Percentiles rank a stretch among this genome's conserved stretches.
Conservation (phyloP, 768 basidiomycete species). For the Serendipita sp. region DNA sequence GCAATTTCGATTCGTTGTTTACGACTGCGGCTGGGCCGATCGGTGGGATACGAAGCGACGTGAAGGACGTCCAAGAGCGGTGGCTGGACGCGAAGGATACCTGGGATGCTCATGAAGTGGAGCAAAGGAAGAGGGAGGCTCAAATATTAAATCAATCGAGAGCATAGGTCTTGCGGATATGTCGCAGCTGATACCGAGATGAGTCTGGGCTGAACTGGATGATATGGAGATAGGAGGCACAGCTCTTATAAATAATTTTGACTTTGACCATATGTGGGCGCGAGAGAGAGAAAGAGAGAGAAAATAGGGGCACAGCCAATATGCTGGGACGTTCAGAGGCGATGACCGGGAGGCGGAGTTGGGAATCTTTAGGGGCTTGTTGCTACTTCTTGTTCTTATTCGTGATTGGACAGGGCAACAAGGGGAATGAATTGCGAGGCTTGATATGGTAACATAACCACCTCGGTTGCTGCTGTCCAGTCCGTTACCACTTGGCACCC, state of each 20-base stretch:
- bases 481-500: background rate
- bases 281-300: background rate
- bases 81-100: slow-evolving; percentile 78
- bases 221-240: background rate
- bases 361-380: too few species aligned
- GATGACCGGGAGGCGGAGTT: too few species aligned
- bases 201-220: background rate
- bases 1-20: slow-evolving; percentile 54
- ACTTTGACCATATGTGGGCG: too few species aligned
- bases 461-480: background rate
- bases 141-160: background rate
- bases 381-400: background rate
- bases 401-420: too few species aligned
- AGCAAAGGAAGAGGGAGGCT: slow-evolving; percentile 47
- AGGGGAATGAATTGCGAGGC: too few species aligned
- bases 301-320: too few species aligned
- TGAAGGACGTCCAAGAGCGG: slow-evolving; percentile 75
- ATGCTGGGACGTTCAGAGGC: too few species aligned
- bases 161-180: background rate
- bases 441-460: background rate
- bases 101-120: slow-evolving; percentile 68
- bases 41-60: slow-evolving; percentile 17
- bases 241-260: background rate
- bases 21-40: slow-evolving; percentile 27
- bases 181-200: background rate